A percentile compares a stretch with the other conserved stretches of the same genome.
phyloP scores from a whole-genome alignment of 2,329 filamentous ascomycete genomes.

The Claviceps sp. region DNA sequence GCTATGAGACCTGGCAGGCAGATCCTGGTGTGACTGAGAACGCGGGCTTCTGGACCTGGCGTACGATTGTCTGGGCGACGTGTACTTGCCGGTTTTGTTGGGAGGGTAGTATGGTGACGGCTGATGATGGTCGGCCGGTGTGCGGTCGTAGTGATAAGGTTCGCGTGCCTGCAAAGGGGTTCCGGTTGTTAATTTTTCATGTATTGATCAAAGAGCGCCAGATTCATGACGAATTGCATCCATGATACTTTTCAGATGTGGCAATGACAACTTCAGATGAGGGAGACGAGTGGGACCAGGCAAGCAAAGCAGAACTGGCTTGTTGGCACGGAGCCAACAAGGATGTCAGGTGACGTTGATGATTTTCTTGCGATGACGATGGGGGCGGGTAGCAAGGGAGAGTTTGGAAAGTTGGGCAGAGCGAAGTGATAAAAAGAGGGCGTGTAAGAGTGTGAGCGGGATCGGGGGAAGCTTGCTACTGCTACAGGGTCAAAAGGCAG shows the following conservation, averaged over 20 bases:
- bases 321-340: neutral
- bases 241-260: neutral
- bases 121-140: conserved; percentile 27
- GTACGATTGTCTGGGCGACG: conserved; percentile 33
- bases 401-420: too few species aligned
- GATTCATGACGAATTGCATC: neutral
- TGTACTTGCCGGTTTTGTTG: conserved; percentile 32
- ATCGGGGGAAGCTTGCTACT: too few species aligned
- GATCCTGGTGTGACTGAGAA: conserved; percentile 35
- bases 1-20: conserved; percentile 28
- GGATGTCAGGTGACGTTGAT: neutral
- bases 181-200: neutral
- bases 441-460: neutral
- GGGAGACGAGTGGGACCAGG: neutral
- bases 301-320: neutral
- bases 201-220: neutral
- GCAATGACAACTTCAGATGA: neutral
- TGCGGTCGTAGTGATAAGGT: conserved; percentile 32
- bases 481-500: neutral
- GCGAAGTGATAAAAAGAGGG: neutral
- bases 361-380: neutral
- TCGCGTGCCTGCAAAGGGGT: conserved; percentile 30
- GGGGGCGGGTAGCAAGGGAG: neutral
- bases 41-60: conserved; percentile 35
- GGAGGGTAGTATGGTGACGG: conserved; percentile 28